Evolutionary conservation across 805 yeast genomes (phyloP).

Genomic region (Yamadazyma tumulicola): DNA sequence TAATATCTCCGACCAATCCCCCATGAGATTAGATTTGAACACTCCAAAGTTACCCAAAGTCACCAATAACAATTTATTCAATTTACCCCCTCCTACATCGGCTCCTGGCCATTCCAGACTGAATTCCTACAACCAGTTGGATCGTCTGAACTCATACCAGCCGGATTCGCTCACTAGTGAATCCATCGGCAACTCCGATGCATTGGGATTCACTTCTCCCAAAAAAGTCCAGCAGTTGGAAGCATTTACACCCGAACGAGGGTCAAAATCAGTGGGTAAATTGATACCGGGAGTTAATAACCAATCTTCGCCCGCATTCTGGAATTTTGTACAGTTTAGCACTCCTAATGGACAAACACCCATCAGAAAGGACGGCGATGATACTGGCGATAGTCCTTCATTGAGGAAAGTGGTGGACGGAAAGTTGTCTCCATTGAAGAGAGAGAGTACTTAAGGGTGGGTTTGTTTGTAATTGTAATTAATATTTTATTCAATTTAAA

Average conservation of each 20-base stretch:
- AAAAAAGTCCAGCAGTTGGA: conserved; percentile 40
- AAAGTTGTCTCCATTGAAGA: conserved; percentile 7
- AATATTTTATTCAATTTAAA: too few species aligned
- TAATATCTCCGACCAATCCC: conserved; percentile 25
- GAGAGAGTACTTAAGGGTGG: conserved; percentile 5
- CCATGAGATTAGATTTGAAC: conserved; percentile 16
- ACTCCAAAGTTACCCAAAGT: conserved; percentile 34
- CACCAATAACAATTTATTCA: conserved; percentile 16
- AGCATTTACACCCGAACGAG: conserved; percentile 44
- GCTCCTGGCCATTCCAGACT: conserved; percentile 26
- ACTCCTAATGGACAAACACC: conserved; percentile 46
- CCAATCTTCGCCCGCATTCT: conserved; percentile 82
- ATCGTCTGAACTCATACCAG: conserved; percentile 11
- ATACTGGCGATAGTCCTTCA: conserved; percentile 39
- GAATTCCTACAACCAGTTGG: conserved; percentile 23
- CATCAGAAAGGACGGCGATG: conserved; percentile 35
- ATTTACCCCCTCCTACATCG: conserved; percentile 26
- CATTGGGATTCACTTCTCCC: conserved; percentile 39
- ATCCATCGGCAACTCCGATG: conserved; percentile 25
- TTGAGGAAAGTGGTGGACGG: conserved; percentile 22
- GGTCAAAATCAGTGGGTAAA: conserved; percentile 29
- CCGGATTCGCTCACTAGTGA: conserved; percentile 8
- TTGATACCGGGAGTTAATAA: conserved; percentile 31
- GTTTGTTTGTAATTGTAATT: not conserved
- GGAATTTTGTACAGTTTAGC: conserved; percentile 84